Percentiles rank a stretch among this genome's conserved stretches.
phyloP scores from a whole-genome alignment of 2,329 filamentous ascomycete species.

The Fusarium penzigii region DNA sequence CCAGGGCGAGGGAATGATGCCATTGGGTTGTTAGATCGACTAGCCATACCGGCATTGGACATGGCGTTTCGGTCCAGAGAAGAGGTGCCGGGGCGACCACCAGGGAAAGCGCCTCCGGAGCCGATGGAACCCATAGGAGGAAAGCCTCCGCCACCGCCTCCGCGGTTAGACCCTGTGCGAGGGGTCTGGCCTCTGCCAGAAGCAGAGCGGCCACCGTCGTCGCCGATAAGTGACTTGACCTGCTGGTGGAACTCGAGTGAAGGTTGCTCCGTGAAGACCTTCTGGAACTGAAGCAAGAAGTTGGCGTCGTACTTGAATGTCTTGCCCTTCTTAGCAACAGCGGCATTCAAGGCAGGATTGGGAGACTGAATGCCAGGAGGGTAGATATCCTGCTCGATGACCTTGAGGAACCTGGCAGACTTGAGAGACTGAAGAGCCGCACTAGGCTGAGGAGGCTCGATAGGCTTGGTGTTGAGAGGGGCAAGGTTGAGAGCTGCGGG shows the following conservation, averaged over 20 bases:
- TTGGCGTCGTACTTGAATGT: constrained; percentile 93
- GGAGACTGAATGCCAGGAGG: constrained; percentile 83
- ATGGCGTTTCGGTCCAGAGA: constrained; percentile 65
- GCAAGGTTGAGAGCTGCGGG: constrained; percentile 87
- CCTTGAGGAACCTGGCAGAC: constrained; percentile 83
- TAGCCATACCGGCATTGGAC: constrained; percentile 44
- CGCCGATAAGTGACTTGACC: constrained; percentile 84
- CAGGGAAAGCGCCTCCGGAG: constrained; percentile 48
- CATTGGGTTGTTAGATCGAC: constrained; percentile 40
- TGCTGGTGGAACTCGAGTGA: constrained; percentile 91
- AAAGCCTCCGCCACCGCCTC: constrained; percentile 46
- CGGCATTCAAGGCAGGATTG: constrained; percentile 85
- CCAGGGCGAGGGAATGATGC: constrained; percentile 47
- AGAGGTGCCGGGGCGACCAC: too few species aligned
- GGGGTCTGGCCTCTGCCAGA: constrained; percentile 34
- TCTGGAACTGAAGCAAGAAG: constrained; percentile 95
- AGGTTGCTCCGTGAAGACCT: constrained; percentile 94
- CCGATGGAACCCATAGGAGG: constrained; percentile 73
- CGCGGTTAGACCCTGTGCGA: constrained; percentile 12
- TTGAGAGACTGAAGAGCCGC: constrained; percentile 92
- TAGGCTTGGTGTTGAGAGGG: constrained; percentile 75
- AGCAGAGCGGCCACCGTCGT: constrained; percentile 66
- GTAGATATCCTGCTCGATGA: constrained; percentile 78
- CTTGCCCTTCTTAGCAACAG: constrained; percentile 75
- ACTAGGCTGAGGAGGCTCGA: constrained; percentile 90